Conservation (phyloP, 176 grass and related monocot genomes). For the maize (Zea mays) region DNA sequence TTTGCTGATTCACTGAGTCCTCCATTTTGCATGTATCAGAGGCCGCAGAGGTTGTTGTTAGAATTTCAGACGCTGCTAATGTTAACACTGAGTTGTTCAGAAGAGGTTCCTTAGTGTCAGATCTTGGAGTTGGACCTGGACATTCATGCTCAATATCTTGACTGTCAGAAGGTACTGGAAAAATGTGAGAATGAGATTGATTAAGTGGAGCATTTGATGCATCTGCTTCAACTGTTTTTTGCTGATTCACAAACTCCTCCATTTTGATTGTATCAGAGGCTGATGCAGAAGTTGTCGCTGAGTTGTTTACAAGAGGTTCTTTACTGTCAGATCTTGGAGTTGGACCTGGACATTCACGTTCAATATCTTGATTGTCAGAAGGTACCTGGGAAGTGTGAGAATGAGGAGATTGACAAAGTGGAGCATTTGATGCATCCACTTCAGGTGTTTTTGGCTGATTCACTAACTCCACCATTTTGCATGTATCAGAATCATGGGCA, state of each 20-base stretch:
- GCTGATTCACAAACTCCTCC: slow-evolving; percentile 21
- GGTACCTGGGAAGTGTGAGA: slow-evolving; percentile 4
- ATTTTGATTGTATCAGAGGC: neutral
- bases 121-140: slow-evolving; percentile 32
- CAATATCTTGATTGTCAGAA: slow-evolving; percentile 30
- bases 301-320: slow-evolving; percentile 11
- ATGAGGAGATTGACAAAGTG: slow-evolving; percentile 28
- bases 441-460: slow-evolving; percentile 37
- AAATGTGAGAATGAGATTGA: neutral
- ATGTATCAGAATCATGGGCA: slow-evolving; percentile 30
- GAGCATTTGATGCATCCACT: slow-evolving; percentile 30
- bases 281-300: slow-evolving; percentile 5
- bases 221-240: slow-evolving; percentile 17
- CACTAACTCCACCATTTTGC: slow-evolving; percentile 34
- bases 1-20: slow-evolving; percentile 30
- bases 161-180: slow-evolving; percentile 5
- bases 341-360: slow-evolving; percentile 40
- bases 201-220: slow-evolving; percentile 3
- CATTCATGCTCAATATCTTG: slow-evolving; percentile 23
- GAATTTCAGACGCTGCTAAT: neutral
- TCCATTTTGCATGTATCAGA: slow-evolving; percentile 44
- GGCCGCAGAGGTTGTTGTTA: neutral
- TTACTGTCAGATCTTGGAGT: slow-evolving; percentile 29
- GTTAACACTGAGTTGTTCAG: neutral
- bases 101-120: slow-evolving; percentile 16